Conservation (phyloP, 805 yeast species). For the Wickerhamomyces ciferrii region DNA sequence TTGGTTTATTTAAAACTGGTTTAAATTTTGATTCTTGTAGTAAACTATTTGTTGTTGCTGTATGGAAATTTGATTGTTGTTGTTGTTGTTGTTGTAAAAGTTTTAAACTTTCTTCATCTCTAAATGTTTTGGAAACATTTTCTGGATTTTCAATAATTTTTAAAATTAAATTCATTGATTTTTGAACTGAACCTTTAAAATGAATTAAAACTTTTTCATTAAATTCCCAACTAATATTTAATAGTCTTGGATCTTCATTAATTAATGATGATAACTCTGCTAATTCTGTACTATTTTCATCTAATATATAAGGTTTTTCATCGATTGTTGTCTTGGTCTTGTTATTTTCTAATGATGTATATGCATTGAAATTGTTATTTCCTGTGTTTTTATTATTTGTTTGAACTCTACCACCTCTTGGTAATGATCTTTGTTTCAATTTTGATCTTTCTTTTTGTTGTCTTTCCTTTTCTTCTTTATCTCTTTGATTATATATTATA, state of each 20-base stretch:
- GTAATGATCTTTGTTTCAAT: conserved; percentile 6
- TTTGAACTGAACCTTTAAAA: conserved; percentile 37
- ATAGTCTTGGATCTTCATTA: conserved; percentile 28
- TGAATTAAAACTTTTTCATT: conserved; percentile 32
- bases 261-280: conserved; percentile 29
- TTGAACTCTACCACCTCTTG: conserved; percentile 31
- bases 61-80: too few species aligned
- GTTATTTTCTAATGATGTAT: neutral
- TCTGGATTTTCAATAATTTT: conserved; percentile 25
- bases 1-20: too few species aligned
- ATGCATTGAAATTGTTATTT: neutral
- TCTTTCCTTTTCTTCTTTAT: conserved; percentile 1
- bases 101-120: neutral
- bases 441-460: neutral
- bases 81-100: neutral
- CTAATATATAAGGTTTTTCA: conserved; percentile 9
- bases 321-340: neutral
- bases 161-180: conserved; percentile 31
- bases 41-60: too few species aligned
- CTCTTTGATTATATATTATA: conserved; percentile 21
- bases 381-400: conserved; percentile 11
- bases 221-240: conserved; percentile 32
- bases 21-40: too few species aligned
- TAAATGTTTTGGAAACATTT: conserved; percentile 24
- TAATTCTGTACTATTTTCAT: conserved; percentile 22